phyloP scores from a whole-genome alignment of 345 rosid species.

The Viola odorata region DNA sequence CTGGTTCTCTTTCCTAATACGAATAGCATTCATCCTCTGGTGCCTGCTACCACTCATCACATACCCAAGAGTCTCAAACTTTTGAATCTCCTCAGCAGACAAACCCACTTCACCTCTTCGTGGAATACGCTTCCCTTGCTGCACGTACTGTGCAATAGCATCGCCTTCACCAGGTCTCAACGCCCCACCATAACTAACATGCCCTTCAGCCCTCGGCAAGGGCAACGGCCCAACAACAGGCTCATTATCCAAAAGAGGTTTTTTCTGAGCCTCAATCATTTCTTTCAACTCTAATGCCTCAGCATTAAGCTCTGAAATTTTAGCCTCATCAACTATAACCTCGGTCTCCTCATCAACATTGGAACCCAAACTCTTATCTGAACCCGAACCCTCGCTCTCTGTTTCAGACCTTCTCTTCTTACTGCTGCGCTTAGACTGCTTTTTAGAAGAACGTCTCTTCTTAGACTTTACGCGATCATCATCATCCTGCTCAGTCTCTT shows the following conservation, averaged over 20 bases:
- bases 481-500: conserved; percentile 9
- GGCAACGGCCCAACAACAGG: conserved; percentile 87
- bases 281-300: conserved; percentile 69
- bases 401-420: conserved; percentile 33
- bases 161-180: conserved; percentile 99
- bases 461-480: conserved; percentile 38
- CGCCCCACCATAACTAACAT: conserved; percentile 96
- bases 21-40: conserved; percentile 97
- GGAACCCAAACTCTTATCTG: conserved; percentile 31
- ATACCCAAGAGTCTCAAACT: conserved; percentile 86
- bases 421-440: conserved; percentile 25
- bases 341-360: conserved; percentile 30
- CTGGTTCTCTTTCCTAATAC: conserved; percentile 98
- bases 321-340: conserved; percentile 35
- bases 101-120: conserved; percentile 99
- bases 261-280: conserved; percentile 75
- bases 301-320: conserved; percentile 45
- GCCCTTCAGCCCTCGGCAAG: conserved; percentile 89
- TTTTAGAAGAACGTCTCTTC: conserved; percentile 27
- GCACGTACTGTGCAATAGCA: conserved; percentile 96
- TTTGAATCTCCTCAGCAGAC: conserved; percentile 90
- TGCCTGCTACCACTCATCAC: conserved; percentile 99
- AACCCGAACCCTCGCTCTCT: conserved; percentile 26
- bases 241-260: conserved; percentile 59
- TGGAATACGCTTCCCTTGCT: conserved; percentile 98